Percentiles rank a stretch among this genome's conserved stretches.
Evolutionary conservation across 352 stramenopile genomes (phyloP).

Genomic region (Phytophthora agathidicida): DNA sequence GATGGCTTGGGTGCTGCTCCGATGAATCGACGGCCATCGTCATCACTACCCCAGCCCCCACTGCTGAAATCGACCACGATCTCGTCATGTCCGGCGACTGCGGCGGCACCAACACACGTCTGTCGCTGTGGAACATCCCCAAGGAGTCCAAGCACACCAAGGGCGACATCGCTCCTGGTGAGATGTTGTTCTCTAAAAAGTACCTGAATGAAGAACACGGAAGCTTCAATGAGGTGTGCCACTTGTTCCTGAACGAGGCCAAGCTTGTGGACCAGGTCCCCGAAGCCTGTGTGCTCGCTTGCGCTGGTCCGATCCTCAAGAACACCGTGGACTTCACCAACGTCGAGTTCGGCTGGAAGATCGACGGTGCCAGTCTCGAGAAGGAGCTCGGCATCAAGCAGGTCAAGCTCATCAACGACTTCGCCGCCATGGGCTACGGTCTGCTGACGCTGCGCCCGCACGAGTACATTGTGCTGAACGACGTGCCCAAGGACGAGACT

Average conservation of each 20-base stretch:
- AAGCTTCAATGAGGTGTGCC: constrained; percentile 85
- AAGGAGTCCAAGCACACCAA: constrained; percentile 32
- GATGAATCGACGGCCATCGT: constrained; percentile 7
- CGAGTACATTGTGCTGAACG: constrained; percentile 88
- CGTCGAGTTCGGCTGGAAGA: constrained; percentile 92
- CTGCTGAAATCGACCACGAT: constrained; percentile 8
- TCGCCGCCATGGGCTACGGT: constrained; percentile 95
- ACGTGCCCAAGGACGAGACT: constrained; percentile 55
- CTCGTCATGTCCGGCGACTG: constrained; percentile 91
- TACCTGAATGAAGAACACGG: constrained; percentile 75
- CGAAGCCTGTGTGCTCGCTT: constrained; percentile 64
- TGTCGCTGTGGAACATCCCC: constrained; percentile 85
- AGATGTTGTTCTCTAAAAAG: constrained; percentile 78
- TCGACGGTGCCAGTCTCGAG: constrained; percentile 73
- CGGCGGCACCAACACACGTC: constrained; percentile 95
- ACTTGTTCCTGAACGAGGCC: constrained; percentile 91
- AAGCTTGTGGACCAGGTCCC: constrained; percentile 64
- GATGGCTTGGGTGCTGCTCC: constrained; percentile 16
- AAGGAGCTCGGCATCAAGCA: constrained; percentile 59
- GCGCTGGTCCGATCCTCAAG: constrained; percentile 69
- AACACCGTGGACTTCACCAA: constrained; percentile 87
- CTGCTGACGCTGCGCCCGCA: constrained; percentile 92
- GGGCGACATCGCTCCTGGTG: constrained; percentile 67
- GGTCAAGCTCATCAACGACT: constrained; percentile 39
- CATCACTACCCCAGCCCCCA: background rate